Evolutionary conservation across 2,329 filamentous ascomycete species (phyloP), one percentile per base, ranked within the genome.

Genomic region (Epichloe hybrida): DNA sequence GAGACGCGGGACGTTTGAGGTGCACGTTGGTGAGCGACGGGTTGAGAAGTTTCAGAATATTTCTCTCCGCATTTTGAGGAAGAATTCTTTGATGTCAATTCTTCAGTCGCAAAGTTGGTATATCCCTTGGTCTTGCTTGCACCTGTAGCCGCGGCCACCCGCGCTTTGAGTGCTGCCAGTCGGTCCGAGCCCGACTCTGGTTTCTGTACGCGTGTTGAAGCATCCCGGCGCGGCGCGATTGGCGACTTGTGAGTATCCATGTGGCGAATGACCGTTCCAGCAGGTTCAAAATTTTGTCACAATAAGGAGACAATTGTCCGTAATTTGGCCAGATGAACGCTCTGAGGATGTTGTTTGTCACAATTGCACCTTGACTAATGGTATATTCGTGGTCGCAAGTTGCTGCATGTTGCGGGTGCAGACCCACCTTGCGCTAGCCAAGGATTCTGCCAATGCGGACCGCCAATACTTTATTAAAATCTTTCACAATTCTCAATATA

Each of bases 111-210:
- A 35, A 88, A 88, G 63, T 86, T 84, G 44, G 90, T 68, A 20
- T 86, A 86, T 52, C 86, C 85, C 56, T 74, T 77, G 9, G 73
- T 70, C 57, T 73, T 84, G 54, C 67, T 75, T 20, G 70, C 70
- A 55, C 72, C 79, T 45, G 87, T 84, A 49, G 86, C 86, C 47
- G 86, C 86, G 46, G 85, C 84, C 12, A 93, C 84, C 58, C 87
- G 79, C 23, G 86, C 86, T 66, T 85, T 90, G 62, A 94, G 76
- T 42, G 85, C 83, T 46, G 87, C 88, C 56, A 91, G 73, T 56
- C 79, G 74, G 66, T 88, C 75, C 62, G 83, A 74, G 55, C 78
- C 72, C 17, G 77, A 74, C 56, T 80, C 71, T 45, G 74, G 59
- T 59, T 81, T 75, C 61, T 78, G 73, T 35, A 82, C 67, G 53